Evolutionary conservation across 169 alveolate species (phyloP), one percentile per base, ranked within the genome.

Genomic region (Eimeria praecox): DNA sequence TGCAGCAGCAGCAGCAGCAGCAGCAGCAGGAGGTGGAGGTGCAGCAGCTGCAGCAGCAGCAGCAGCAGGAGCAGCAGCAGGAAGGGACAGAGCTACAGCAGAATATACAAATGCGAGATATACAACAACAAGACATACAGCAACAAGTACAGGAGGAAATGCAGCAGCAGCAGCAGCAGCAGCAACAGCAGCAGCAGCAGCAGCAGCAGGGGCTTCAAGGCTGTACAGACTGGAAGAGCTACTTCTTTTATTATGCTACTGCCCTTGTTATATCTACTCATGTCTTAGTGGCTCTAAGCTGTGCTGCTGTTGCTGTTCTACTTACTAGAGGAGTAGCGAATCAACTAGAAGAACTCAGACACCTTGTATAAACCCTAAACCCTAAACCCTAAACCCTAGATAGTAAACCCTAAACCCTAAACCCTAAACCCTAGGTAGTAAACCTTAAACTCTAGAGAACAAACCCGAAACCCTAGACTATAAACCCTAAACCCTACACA

Each of bases 211-310:
- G 16, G 16, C 69, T 35, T 83, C 33, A 4, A 12, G 77, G 64
- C 30, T 92, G 96, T 85, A 33, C 18, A 12, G 94, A 62, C 64
- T 86, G 91, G 94, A 94, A 94, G 66, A 87, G 90, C 16, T 64
- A 85, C 33, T 38, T 85, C 89, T 94, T 83, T 35, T 94, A 86
- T 42, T 94, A 83, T 24, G 90, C 90, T 14, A 85, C 94, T 5
- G 96, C 94, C 8, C 8, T 64, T 40, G 92, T 94, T 44, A 94
- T 94, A 20, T 22, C 94, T 24, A n/a, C 85, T 49, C 96, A 94
- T 88, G 92, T 94, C 33, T 56, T 64, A 9, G 92, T 85, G 20
- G 96, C 96, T 44, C 49, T 94, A 6, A 33, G 49, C 78, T 94
- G 96, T 80, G 94, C 94, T 42, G 35, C 85, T 14, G 90, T 83